A percentile compares a stretch with the other conserved stretches of the same genome.
phyloP scores from a whole-genome alignment of 2,329 filamentous ascomycete genomes.

The Dothideomycetidae sp. region DNA sequence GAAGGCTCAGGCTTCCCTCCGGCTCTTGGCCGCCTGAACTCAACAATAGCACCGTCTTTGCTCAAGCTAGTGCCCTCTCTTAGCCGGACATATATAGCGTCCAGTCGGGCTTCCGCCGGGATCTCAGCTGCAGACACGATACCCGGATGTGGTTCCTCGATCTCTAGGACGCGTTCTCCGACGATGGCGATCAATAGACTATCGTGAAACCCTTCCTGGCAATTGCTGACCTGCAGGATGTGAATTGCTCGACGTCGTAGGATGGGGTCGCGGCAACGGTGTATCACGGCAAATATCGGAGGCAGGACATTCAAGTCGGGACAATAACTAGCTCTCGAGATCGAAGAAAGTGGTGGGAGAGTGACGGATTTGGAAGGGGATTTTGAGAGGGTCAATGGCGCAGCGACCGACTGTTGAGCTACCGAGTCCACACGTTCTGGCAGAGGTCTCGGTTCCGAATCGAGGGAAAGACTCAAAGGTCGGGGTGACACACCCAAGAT shows the following conservation, averaged over 20 bases:
- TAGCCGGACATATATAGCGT: not conserved
- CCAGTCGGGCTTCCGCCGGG: not conserved
- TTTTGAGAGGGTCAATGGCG: too few relatives aligned
- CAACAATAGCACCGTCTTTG: not conserved
- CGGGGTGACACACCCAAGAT: too few relatives aligned
- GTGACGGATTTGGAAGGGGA: too few relatives aligned
- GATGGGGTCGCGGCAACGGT: not conserved
- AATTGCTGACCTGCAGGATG: slow-evolving; percentile 1
- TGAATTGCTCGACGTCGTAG: slow-evolving; percentile 5
- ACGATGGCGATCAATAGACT: slow-evolving; percentile 1
- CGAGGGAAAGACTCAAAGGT: too few relatives aligned
- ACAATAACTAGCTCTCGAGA: not conserved
- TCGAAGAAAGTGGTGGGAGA: too few relatives aligned
- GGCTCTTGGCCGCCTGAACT: not conserved
- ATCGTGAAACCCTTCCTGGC: slow-evolving; percentile 7
- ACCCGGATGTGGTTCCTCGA: not conserved
- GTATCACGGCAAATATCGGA: slow-evolving; percentile 1
- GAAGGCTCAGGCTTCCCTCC: not conserved
- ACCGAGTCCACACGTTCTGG: too few relatives aligned
- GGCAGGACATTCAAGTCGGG: slow-evolving; percentile 6
- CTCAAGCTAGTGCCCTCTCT: not conserved
- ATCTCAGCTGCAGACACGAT: not conserved
- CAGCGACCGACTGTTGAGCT: too few relatives aligned
- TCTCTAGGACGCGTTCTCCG: slow-evolving; percentile 5
- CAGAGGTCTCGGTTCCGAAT: too few relatives aligned